Conservation (phyloP, 371 early-diverging fungal genomes). For the Hamiltosporidium magnivora region DNA sequence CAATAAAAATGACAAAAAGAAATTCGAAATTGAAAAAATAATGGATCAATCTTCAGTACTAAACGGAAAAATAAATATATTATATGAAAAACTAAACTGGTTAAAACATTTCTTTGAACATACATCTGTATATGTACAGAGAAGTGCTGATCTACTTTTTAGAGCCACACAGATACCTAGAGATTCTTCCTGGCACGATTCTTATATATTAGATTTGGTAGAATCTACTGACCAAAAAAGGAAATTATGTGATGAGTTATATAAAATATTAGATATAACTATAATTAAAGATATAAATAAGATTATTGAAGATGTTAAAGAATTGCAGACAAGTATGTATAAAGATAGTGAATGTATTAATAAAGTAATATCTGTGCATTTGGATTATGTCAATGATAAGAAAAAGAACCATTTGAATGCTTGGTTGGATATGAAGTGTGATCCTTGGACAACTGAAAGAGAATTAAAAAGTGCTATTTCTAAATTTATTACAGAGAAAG, state of each 20-base stretch:
- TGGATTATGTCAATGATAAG: constrained; percentile 9
- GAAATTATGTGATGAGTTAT: constrained; percentile 16
- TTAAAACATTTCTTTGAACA: constrained; percentile 21
- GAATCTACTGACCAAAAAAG: constrained; percentile 23
- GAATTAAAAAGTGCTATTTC: constrained; percentile 14
- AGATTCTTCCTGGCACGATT: constrained; percentile 30
- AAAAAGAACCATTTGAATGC: constrained; percentile 15
- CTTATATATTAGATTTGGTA: constrained; percentile 15
- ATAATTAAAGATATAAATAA: constrained; percentile 22
- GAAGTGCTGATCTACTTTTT: constrained; percentile 27
- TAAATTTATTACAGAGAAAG: neutral
- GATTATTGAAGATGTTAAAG: constrained; percentile 13
- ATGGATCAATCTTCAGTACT: neutral
- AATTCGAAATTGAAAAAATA: neutral
- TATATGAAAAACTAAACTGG: constrained; percentile 20
- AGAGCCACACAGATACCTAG: constrained; percentile 28
- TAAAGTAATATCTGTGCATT: constrained; percentile 2
- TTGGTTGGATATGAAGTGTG: constrained; percentile 18
- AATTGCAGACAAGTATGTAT: constrained; percentile 13
- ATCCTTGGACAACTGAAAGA: constrained; percentile 34
- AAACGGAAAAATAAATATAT: neutral
- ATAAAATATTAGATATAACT: neutral
- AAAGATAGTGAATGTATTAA: constrained; percentile 8
- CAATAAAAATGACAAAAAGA: neutral
- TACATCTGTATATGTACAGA: constrained; percentile 1